Conservation (phyloP, 306 rosid genomes). For the Corylus heterophylla region DNA sequence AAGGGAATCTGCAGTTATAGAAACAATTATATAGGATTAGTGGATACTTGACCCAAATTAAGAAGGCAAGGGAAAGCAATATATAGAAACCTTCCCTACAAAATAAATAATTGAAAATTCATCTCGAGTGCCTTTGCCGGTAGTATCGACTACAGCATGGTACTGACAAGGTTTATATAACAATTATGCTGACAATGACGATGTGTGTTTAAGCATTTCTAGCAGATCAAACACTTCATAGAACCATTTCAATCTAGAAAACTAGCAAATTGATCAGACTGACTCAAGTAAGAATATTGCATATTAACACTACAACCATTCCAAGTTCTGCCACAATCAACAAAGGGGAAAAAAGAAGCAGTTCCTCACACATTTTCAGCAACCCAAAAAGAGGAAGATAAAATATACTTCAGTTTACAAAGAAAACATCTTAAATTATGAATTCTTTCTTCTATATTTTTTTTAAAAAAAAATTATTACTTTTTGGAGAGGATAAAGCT, state of each 20-base stretch:
- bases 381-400: not conserved
- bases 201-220: not conserved
- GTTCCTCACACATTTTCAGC: not conserved
- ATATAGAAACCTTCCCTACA: not conserved
- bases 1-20: conserved; percentile 68
- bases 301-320: not conserved
- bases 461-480: not conserved
- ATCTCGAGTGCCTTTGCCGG: not conserved
- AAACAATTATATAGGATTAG: conserved; percentile 7
- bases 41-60: conserved; percentile 1
- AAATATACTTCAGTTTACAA: not conserved
- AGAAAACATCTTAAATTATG: not conserved
- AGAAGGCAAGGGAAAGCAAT: not conserved
- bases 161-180: too few species aligned
- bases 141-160: too few species aligned
- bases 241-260: not conserved
- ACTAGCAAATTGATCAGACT: not conserved
- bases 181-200: not conserved
- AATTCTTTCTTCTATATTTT: not conserved
- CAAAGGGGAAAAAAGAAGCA: not conserved
- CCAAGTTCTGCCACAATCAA: not conserved
- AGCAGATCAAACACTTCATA: not conserved
- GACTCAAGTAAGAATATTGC: not conserved
- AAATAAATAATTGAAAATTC: not conserved
- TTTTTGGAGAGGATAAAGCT: not conserved